Evolutionary conservation across 2,329 filamentous ascomycete species (phyloP).

Genomic region (Claviceps capensis): DNA sequence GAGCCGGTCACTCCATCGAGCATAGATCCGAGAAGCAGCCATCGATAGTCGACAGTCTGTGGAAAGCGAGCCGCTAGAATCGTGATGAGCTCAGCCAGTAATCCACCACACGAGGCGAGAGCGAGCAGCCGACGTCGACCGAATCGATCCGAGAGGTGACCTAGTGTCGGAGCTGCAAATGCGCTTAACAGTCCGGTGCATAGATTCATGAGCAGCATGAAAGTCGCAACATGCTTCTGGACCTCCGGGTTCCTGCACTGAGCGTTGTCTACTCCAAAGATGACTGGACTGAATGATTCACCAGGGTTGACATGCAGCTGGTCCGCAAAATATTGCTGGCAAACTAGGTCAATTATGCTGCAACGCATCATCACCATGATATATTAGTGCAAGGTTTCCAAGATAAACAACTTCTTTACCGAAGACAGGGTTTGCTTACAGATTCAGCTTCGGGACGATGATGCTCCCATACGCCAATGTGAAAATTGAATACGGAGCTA

Average conservation of each 20-base stretch:
- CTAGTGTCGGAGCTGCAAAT: constrained; percentile 68
- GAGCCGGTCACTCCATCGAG: constrained; percentile 79
- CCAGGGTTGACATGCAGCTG: constrained; percentile 42
- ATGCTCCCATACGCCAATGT: constrained; percentile 77
- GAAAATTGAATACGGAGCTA: constrained; percentile 68
- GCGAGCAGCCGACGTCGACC: constrained; percentile 66
- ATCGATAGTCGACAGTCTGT: constrained; percentile 58
- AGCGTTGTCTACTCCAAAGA: constrained; percentile 56
- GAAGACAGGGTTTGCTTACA: constrained; percentile 31
- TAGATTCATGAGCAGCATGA: constrained; percentile 63
- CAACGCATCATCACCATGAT: neutral
- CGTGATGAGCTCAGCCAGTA: constrained; percentile 61
- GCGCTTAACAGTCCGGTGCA: constrained; percentile 66
- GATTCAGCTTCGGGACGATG: constrained; percentile 73
- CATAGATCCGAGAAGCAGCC: constrained; percentile 62
- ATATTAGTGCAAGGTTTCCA: neutral
- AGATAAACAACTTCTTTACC: neutral
- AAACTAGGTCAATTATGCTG: constrained; percentile 68
- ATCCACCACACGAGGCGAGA: constrained; percentile 58
- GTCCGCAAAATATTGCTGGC: constrained; percentile 68
- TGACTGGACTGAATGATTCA: constrained; percentile 30
- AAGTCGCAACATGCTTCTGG: constrained; percentile 61
- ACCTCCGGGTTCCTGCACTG: constrained; percentile 73
- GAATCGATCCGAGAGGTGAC: constrained; percentile 73
- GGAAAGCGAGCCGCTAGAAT: constrained; percentile 67